Percentiles rank a stretch among this genome's conserved stretches.
phyloP scores from a whole-genome alignment of 2,329 filamentous ascomycete species.

The Alternaria solani region DNA sequence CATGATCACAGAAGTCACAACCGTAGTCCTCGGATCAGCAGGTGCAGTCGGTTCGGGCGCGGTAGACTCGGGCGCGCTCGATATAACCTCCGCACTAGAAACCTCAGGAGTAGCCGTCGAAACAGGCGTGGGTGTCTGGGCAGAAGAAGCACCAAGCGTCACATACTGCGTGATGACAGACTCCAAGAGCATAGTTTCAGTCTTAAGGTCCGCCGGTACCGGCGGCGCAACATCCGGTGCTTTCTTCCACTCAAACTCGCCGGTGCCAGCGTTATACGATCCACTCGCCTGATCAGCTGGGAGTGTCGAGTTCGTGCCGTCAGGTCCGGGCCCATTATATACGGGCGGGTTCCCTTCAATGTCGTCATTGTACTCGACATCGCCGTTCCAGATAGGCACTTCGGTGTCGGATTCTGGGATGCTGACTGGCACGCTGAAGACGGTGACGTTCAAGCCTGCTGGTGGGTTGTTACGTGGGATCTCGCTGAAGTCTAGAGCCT shows the following conservation, averaged over 20 bases:
- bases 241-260: constrained; percentile 28
- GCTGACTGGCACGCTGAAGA: constrained; percentile 35
- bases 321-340: constrained; percentile 27
- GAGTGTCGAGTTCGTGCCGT: constrained; percentile 25
- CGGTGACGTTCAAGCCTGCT: constrained; percentile 41
- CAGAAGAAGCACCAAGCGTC: constrained; percentile 9
- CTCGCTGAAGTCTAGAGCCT: constrained; percentile 39
- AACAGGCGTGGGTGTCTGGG: background rate
- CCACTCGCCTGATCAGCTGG: constrained; percentile 20
- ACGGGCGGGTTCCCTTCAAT: constrained; percentile 39
- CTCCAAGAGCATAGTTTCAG: constrained; percentile 6
- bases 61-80: background rate
- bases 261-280: constrained; percentile 17
- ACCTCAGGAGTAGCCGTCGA: background rate
- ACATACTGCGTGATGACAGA: constrained; percentile 17
- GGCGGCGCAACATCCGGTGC: constrained; percentile 11
- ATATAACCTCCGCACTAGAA: background rate
- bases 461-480: constrained; percentile 39
- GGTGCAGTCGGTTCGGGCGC: background rate
- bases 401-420: constrained; percentile 36
- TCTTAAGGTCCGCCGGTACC: background rate
- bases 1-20: constrained; percentile 25
- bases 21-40: constrained; percentile 17
- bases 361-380: constrained; percentile 32
- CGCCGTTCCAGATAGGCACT: constrained; percentile 36